Base-by-base conservation (phyloP, 2,329 filamentous ascomycete species). In the Westerdykella sp. region DNA sequence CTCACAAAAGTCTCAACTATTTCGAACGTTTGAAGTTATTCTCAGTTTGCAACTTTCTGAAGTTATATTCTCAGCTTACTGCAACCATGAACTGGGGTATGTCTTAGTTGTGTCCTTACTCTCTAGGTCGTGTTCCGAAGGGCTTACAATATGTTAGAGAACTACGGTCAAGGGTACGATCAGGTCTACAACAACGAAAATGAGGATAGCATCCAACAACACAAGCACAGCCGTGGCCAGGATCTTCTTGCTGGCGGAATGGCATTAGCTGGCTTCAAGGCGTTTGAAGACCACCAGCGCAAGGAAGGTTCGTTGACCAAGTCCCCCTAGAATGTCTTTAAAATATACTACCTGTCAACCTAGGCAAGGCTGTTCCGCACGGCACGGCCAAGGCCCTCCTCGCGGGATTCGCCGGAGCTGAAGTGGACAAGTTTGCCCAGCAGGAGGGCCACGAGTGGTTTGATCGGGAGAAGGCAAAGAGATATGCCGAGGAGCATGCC, bases 251-350 rank as follows among this genome's bases (percentile, higher is more conserved):
- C 80, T 55, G 83, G 83, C 47, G 85, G 78, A 44, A 85, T 83
- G 46, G 79, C 81, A 53, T 88, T 88, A 62, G 80, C 78, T 53
- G 85, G 79, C 57, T 83, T 89, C 76, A 86, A 86, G 75, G 70
- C 80, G 34, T 87, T 80, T 59, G 84, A 88, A 69, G 80, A 87
- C 65, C 72, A 76, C 55, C 82, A 87, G 71, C 80, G 82, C 59
- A 72, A 69, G 46, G 72, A 84, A 62, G 84, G 80, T 79, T 72
- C 25, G 70, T 35, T 13, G n/a, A 18, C n/a, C 15, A 18, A 31
- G 4, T 25, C 36, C 6, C 12, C 16, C 7, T 12, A 5, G 1
- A 4, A 12, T 28, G 25, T 10, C 25, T 12, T 36, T 21, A 12
- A 15, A 13, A 2, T 28, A 16, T 34, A 39, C 15, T 22, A 39